Percentiles rank a stretch among this genome's conserved stretches.
These are phyloP conservation scores for Thelonectria rubi DNA, from an alignment of 2,329 filamentous ascomycete species.

Conservation along the genomic window DNA sequence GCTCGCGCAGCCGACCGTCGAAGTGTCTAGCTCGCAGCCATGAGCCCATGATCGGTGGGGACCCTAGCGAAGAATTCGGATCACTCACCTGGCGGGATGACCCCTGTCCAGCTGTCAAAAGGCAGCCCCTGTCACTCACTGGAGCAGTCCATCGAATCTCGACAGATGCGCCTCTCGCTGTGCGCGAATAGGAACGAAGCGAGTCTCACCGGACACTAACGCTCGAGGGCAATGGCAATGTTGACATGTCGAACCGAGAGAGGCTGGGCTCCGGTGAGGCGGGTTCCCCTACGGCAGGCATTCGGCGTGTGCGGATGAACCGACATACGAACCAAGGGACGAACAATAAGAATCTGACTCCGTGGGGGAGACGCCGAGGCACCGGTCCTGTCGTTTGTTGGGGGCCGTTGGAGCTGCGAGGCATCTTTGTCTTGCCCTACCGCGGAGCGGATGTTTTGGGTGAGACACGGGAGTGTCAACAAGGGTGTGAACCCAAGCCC, in stretches of 20 bases:
- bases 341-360: conserved; percentile 2
- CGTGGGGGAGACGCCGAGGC: conserved; percentile 3
- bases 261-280: conserved; percentile 39
- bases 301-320: conserved; percentile 10
- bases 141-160: not conserved
- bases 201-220: conserved; percentile 41
- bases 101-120: conserved; percentile 36
- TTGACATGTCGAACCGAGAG: conserved; percentile 21
- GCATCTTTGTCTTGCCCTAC: conserved; percentile 39
- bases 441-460: conserved; percentile 30
- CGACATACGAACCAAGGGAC: not conserved
- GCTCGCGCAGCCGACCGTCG: not conserved
- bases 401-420: conserved; percentile 19
- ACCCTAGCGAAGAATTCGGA: conserved; percentile 30
- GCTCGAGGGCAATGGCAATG: not conserved
- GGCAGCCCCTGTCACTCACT: conserved; percentile 25
- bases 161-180: not conserved
- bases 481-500: conserved; percentile 22
- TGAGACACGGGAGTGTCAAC: conserved; percentile 46
- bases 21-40: not conserved
- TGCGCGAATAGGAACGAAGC: conserved; percentile 14
- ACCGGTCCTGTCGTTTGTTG: not conserved
- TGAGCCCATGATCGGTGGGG: conserved; percentile 31
- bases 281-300: conserved; percentile 12
- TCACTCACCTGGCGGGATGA: conserved; percentile 30